These are phyloP conservation scores for Fusarium sterilihyphosum DNA, from an alignment of 2,329 filamentous ascomycete genomes.

Conservation along the genomic window DNA sequence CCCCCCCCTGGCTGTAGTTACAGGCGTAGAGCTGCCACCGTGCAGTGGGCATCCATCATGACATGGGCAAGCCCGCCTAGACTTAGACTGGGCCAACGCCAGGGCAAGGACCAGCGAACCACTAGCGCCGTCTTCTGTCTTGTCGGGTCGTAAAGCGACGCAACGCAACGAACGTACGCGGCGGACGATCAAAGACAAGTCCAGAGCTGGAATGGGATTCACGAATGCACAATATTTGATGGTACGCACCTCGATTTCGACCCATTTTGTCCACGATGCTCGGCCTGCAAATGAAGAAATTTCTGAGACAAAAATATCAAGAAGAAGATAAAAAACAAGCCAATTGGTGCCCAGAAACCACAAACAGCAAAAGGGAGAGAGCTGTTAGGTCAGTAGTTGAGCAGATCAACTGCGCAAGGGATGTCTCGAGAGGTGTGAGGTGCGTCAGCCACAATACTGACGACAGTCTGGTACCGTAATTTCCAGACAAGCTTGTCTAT, in stretches of 20 bases:
- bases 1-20: conserved; percentile 31
- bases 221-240: conserved; percentile 28
- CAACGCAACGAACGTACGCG: neutral
- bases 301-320: conserved; percentile 37
- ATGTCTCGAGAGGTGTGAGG: conserved; percentile 26
- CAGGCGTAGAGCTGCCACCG: conserved; percentile 18
- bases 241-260: conserved; percentile 64
- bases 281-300: conserved; percentile 31
- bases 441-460: conserved; percentile 39
- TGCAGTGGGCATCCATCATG: neutral
- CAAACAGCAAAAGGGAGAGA: conserved; percentile 9
- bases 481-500: conserved; percentile 8
- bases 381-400: conserved; percentile 1
- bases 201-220: conserved; percentile 38
- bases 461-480: conserved; percentile 31
- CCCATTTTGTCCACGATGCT: conserved; percentile 54
- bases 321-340: neutral
- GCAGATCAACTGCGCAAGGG: conserved; percentile 27
- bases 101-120: conserved; percentile 13
- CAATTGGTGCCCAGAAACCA: conserved; percentile 1
- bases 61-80: conserved; percentile 10
- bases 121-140: conserved; percentile 22
- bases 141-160: conserved; percentile 14
- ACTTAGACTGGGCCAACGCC: conserved; percentile 2
- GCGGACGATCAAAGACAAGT: conserved; percentile 13